Evolutionary conservation across 2,329 filamentous ascomycete genomes (phyloP).

Genomic region (Pyrenophora graminea): DNA sequence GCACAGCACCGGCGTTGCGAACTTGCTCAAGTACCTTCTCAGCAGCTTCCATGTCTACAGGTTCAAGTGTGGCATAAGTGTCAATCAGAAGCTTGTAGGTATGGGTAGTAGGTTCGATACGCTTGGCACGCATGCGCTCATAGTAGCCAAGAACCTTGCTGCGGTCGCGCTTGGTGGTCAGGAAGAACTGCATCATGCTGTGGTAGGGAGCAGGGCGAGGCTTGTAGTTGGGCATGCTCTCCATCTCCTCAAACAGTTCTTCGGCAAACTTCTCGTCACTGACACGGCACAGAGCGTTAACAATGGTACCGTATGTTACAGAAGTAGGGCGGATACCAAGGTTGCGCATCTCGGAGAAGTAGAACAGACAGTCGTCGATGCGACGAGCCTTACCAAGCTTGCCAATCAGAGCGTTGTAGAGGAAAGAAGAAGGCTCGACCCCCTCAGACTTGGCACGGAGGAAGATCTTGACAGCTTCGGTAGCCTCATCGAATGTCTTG

Average conservation of each 20-base stretch:
- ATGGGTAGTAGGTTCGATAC: slow-evolving; percentile 89
- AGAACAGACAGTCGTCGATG: slow-evolving; percentile 96
- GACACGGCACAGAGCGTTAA: slow-evolving; percentile 95
- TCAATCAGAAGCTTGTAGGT: slow-evolving; percentile 98
- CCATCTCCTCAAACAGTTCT: slow-evolving; percentile 99
- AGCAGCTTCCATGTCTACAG: slow-evolving; percentile 84
- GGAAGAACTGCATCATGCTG: slow-evolving; percentile 99
- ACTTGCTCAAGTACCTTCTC: slow-evolving; percentile 83
- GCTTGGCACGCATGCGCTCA: slow-evolving; percentile 85
- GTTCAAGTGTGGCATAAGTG: slow-evolving; percentile 90
- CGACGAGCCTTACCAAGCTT: slow-evolving; percentile 97
- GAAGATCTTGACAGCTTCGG: slow-evolving; percentile 97
- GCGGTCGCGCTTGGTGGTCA: slow-evolving; percentile 96
- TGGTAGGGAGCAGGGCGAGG: slow-evolving; percentile 96
- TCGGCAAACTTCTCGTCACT: slow-evolving; percentile 98
- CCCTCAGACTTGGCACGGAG: slow-evolving; percentile 90
- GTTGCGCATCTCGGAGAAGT: slow-evolving; percentile 96
- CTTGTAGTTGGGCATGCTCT: slow-evolving; percentile 98
- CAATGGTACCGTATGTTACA: slow-evolving; percentile 96
- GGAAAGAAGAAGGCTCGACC: slow-evolving; percentile 92
- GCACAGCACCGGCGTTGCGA: slow-evolving; percentile 70
- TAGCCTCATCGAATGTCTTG: slow-evolving; percentile 97
- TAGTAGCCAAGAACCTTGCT: slow-evolving; percentile 93
- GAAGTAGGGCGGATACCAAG: slow-evolving; percentile 93
- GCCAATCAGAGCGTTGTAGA: slow-evolving; percentile 97